Evolutionary conservation across 1,284 basidiomycete species (phyloP).

Genomic region (Termitomyces sp.): DNA sequence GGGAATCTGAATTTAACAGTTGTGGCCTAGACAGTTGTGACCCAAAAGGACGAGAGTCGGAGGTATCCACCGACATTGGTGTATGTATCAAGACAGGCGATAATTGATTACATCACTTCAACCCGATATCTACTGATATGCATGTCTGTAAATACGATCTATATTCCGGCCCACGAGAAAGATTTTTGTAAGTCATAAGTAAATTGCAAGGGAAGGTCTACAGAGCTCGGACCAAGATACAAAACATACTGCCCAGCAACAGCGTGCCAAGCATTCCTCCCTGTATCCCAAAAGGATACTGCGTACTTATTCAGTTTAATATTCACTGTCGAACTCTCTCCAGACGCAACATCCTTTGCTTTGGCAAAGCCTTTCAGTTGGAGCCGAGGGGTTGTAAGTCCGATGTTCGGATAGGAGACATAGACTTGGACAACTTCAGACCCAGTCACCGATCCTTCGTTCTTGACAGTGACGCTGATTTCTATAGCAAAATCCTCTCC

Average conservation of each 20-base stretch:
- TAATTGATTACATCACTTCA: not conserved
- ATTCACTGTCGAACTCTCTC: slow-evolving; percentile 2
- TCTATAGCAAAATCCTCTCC: slow-evolving; percentile 31
- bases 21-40: not conserved
- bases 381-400: slow-evolving; percentile 48
- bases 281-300: slow-evolving; percentile 51
- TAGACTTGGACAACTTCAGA: slow-evolving; percentile 70
- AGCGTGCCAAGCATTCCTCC: slow-evolving; percentile 37
- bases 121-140: not conserved
- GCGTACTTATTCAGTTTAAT: slow-evolving; percentile 29
- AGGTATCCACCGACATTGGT: slow-evolving; percentile 7
- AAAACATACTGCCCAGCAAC: slow-evolving; percentile 41
- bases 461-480: slow-evolving; percentile 46
- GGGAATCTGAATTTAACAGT: not conserved
- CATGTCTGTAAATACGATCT: slow-evolving; percentile 1
- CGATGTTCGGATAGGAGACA: slow-evolving; percentile 49
- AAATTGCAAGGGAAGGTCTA: slow-evolving; percentile 34
- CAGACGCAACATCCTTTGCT: slow-evolving; percentile 14
- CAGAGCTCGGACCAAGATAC: slow-evolving; percentile 43
- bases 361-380: slow-evolving; percentile 40
- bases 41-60: not conserved
- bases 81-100: not conserved
- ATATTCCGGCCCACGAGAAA: slow-evolving; percentile 47
- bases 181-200: slow-evolving; percentile 32
- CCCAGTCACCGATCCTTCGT: slow-evolving; percentile 51